These are phyloP conservation scores for Saturnispora diversa DNA, from an alignment of 805 yeast genomes.

Conservation along the genomic window DNA sequence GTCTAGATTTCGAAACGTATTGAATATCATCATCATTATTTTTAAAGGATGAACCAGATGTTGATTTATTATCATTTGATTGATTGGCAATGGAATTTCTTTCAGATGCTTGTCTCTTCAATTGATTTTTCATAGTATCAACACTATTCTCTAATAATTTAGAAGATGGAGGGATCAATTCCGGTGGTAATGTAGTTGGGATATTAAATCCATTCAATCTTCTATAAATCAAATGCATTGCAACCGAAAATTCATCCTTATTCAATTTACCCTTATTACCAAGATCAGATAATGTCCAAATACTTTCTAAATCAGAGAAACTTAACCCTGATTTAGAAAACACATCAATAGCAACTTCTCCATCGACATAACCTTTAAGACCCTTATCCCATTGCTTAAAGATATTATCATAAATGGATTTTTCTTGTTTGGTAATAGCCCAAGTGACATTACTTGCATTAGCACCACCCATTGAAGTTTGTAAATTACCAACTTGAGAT, in stretches of 20 bases:
- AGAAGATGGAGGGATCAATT: conserved; percentile 80
- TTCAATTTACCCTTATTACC: conserved; percentile 76
- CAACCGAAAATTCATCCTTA: conserved; percentile 88
- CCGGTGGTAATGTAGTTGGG: conserved; percentile 79
- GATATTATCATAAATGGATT: conserved; percentile 74
- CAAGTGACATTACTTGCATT: conserved; percentile 51
- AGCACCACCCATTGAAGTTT: conserved; percentile 26
- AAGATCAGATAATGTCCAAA: conserved; percentile 85
- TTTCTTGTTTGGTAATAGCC: conserved; percentile 86
- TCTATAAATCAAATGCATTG: conserved; percentile 94
- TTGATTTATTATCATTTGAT: background rate
- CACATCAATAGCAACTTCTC: conserved; percentile 73
- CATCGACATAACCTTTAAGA: conserved; percentile 63
- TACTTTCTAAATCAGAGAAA: conserved; percentile 76
- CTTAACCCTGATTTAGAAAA: conserved; percentile 87
- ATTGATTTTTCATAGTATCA: conserved; percentile 58
- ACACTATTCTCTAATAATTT: conserved; percentile 65
- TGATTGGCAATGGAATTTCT: conserved; percentile 19
- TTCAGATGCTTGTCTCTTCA: conserved; percentile 34
- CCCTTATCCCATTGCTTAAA: conserved; percentile 79
- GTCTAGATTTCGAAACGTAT: conserved; percentile 52
- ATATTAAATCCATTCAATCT: conserved; percentile 81
- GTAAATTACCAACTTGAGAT: conserved; percentile 23
- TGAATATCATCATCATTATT: conserved; percentile 65
- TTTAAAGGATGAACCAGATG: conserved; percentile 52